A percentile compares a stretch with the other conserved stretches of the same genome.
These are phyloP conservation scores for Fremontodendron californicum DNA, from an alignment of 345 rosid genomes.

Conservation along the genomic window DNA sequence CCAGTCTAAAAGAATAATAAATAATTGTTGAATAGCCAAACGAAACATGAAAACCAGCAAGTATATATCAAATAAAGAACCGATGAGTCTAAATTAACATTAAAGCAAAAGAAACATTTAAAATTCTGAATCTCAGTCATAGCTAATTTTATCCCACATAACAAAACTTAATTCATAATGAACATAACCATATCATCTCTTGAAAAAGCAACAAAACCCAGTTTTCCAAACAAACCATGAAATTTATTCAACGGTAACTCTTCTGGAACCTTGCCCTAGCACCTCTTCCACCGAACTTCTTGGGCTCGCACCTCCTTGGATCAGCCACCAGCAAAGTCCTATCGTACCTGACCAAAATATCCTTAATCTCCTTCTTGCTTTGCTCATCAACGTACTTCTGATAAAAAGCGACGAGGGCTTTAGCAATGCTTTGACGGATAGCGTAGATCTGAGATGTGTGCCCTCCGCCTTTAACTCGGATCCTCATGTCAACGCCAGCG, in stretches of 20 bases:
- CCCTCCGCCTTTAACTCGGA: slow-evolving; percentile 67
- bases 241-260: slow-evolving; percentile 67
- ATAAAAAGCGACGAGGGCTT: slow-evolving; percentile 75
- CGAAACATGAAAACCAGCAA: not conserved
- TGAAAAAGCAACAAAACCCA: not conserved
- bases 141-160: not conserved
- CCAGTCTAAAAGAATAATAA: not conserved
- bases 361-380: slow-evolving; percentile 86
- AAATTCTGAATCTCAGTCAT: not conserved
- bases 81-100: not conserved
- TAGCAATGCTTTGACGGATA: slow-evolving; percentile 84
- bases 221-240: not conserved
- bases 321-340: slow-evolving; percentile 86
- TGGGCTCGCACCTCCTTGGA: slow-evolving; percentile 92
- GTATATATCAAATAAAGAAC: not conserved
- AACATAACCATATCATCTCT: not conserved
- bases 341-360: slow-evolving; percentile 68
- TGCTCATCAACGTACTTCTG: slow-evolving; percentile 90
- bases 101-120: not conserved
- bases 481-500: slow-evolving; percentile 63
- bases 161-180: slow-evolving; percentile 5
- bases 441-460: slow-evolving; percentile 84
- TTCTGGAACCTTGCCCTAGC: slow-evolving; percentile 95
- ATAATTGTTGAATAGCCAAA: not conserved
- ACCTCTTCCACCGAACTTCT: slow-evolving; percentile 91